These are phyloP conservation scores for Madurella mycetomatis DNA, from an alignment of 2,329 filamentous ascomycete genomes.

Conservation along the genomic window DNA sequence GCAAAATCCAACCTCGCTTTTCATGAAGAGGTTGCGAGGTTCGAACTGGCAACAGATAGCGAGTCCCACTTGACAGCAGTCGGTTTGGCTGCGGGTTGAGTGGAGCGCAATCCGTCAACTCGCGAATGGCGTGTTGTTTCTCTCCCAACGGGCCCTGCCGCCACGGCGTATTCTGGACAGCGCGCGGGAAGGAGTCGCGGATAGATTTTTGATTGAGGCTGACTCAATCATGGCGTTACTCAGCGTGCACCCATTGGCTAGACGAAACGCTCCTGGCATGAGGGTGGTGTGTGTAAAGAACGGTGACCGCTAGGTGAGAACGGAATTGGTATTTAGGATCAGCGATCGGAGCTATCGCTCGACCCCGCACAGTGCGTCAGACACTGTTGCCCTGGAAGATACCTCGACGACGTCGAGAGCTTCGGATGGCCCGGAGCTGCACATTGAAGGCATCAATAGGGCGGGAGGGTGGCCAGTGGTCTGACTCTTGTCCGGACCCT, in stretches of 20 bases:
- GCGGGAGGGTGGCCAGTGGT: constrained; percentile 5
- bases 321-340: too few species aligned
- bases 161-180: not conserved
- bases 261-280: not conserved
- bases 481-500: constrained; percentile 11
- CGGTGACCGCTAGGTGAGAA: too few species aligned
- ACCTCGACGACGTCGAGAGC: not conserved
- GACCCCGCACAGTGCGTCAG: constrained; percentile 11
- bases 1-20: too few species aligned
- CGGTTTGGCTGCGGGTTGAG: too few species aligned
- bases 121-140: too few species aligned
- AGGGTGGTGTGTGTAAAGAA: not conserved
- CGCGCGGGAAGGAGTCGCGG: not conserved
- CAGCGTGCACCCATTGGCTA: not conserved
- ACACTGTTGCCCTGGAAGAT: constrained; percentile 1
- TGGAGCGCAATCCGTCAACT: too few species aligned
- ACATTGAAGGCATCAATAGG: constrained; percentile 6
- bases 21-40: too few species aligned
- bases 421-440: constrained; percentile 16
- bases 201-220: not conserved
- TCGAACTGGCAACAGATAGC: too few species aligned
- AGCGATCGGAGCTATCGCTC: too few species aligned
- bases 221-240: not conserved
- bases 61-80: too few species aligned
- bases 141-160: too few species aligned